These are phyloP conservation scores for Sarcodon aspratus DNA, from an alignment of 768 basidiomycete species.

Conservation along the genomic window DNA sequence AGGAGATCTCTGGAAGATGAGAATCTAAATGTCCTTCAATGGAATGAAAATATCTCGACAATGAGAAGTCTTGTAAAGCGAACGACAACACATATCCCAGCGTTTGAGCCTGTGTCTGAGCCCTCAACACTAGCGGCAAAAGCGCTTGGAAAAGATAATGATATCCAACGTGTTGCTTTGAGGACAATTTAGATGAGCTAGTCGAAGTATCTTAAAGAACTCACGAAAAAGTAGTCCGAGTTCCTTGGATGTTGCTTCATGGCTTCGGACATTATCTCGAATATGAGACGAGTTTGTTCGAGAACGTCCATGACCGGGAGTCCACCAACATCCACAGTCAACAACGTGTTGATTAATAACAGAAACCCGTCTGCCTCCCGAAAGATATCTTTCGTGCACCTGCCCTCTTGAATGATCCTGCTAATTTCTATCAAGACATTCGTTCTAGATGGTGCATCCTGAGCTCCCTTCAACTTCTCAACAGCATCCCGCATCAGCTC, in stretches of 20 bases:
- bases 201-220: conserved; percentile 11
- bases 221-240: conserved; percentile 54
- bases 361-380: conserved; percentile 77
- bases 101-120: conserved; percentile 36
- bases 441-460: conserved; percentile 30
- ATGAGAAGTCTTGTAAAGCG: conserved; percentile 50
- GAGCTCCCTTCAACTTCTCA: conserved; percentile 54
- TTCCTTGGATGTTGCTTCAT: conserved; percentile 46
- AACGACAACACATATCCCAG: conserved; percentile 62
- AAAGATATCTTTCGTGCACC: conserved; percentile 61
- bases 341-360: conserved; percentile 60
- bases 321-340: conserved; percentile 34
- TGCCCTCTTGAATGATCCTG: conserved; percentile 54
- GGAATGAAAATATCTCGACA: conserved; percentile 31
- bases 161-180: conserved; percentile 51
- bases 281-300: conserved; percentile 48
- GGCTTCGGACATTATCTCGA: conserved; percentile 54
- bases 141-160: conserved; percentile 51
- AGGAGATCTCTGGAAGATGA: conserved; percentile 27
- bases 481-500: conserved; percentile 61
- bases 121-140: conserved; percentile 35
- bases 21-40: conserved; percentile 32
- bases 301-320: conserved; percentile 26
- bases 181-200: neutral
- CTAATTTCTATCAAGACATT: conserved; percentile 61